Evolutionary conservation across 208 protist genomes (phyloP), one percentile per base, ranked within the genome.

Genomic region (Leishmania mexicana): DNA sequence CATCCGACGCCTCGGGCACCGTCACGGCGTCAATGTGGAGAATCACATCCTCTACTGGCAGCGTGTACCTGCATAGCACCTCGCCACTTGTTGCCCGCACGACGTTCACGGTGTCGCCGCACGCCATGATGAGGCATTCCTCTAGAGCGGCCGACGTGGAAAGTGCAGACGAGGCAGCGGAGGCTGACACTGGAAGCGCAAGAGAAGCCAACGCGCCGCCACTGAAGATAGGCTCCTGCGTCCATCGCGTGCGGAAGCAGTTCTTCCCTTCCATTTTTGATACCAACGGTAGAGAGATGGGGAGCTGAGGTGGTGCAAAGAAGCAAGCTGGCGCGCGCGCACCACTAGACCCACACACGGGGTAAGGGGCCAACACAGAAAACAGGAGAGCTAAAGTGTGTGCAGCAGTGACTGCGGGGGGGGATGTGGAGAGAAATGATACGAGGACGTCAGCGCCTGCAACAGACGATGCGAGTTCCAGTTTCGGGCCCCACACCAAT

Each of bases 31-130:
- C 95, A 31, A 96, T 76, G 72, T 88, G 87, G 13, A 98, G 88
- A 81, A 98, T 95, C 11, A 96, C 90, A 71, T 98, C 95, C 67
- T 96, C 95, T 19, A 95, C 65, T 3, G 95, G 95, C 6, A 96
- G 84, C 31, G 86, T 91, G 82, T 95, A 98, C 68, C 84, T 88
- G 84, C 89, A 92, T 54, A 96, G 75, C 40, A 94, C 47, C 45
- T 90, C 87, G 17, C 95, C 95, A 3, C 73, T 93, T 15, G 73
- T 58, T 57, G 89, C 87, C 21, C 79, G 78, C 73, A 98, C 84
- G 0, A 96, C 89, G 83, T 98, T 95, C 24, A 98, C 84, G 42
- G 92, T 90, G 73, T 96, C 92, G 28, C 93, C 95, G 81, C 93
- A 98, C n/a, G 91, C 88, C 77, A 88, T 91, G 28, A 96, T 92